These are phyloP conservation scores for Xylaria venustula DNA, from an alignment of 495 filamentous ascomycete genomes.

Conservation along the genomic window DNA sequence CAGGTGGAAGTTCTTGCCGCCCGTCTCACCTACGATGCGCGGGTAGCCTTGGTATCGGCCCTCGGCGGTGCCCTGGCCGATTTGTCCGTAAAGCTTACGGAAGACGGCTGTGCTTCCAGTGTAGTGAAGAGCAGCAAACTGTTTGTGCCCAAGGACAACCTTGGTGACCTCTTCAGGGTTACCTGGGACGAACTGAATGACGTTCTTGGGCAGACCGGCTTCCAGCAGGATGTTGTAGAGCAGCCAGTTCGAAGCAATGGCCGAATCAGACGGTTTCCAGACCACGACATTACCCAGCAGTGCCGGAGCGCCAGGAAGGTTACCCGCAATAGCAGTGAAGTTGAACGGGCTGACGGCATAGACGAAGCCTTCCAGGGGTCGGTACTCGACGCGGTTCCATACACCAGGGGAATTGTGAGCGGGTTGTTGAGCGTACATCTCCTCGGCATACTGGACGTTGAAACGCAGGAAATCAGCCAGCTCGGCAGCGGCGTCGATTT, in stretches of 20 bases:
- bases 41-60: constrained; percentile 73
- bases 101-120: constrained; percentile 82
- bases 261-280: constrained; percentile 83
- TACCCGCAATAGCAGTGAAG: constrained; percentile 83
- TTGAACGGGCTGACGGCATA: constrained; percentile 88
- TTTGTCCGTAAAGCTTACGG: constrained; percentile 68
- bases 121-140: constrained; percentile 78
- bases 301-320: constrained; percentile 69
- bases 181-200: constrained; percentile 82
- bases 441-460: constrained; percentile 84
- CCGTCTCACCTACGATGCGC: constrained; percentile 81
- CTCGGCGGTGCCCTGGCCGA: constrained; percentile 66
- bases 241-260: constrained; percentile 70
- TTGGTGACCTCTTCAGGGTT: constrained; percentile 72
- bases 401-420: constrained; percentile 70
- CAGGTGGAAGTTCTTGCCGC: constrained; percentile 91
- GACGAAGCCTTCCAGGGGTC: constrained; percentile 83
- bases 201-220: constrained; percentile 74
- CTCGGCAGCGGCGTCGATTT: constrained; percentile 94
- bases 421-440: constrained; percentile 83
- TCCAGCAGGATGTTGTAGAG: constrained; percentile 85
- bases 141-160: constrained; percentile 61
- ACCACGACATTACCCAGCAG: constrained; percentile 84
- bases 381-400: constrained; percentile 82
- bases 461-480: constrained; percentile 88